These are phyloP conservation scores for Sarcodon sp. DNA, from an alignment of 768 basidiomycete genomes.

Conservation along the genomic window DNA sequence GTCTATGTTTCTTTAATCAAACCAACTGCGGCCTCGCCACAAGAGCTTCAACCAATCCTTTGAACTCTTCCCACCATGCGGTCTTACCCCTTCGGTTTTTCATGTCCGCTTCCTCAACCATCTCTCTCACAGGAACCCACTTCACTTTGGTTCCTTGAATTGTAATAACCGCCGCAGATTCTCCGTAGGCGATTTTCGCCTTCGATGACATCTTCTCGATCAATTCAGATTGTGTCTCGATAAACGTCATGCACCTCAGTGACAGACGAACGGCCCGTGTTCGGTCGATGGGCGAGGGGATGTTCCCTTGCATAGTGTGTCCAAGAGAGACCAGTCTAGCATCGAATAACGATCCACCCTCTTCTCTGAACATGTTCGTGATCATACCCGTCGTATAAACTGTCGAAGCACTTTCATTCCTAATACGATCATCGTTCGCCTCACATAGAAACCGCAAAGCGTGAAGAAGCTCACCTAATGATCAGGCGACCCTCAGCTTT, in stretches of 20 bases:
- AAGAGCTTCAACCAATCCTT: conserved; percentile 61
- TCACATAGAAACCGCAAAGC: background rate
- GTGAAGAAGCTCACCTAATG: conserved; percentile 48
- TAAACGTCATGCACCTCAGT: conserved; percentile 87
- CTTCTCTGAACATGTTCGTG: conserved; percentile 90
- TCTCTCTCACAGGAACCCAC: conserved; percentile 78
- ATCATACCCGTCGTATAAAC: conserved; percentile 90
- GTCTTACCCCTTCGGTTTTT: conserved; percentile 70
- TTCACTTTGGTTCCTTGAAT: conserved; percentile 72
- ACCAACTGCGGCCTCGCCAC: conserved; percentile 51
- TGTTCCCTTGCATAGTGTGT: conserved; percentile 92
- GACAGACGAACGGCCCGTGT: conserved; percentile 83
- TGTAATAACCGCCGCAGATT: conserved; percentile 82
- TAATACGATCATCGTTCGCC: conserved; percentile 15
- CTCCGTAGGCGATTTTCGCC: conserved; percentile 38
- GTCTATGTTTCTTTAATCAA: background rate
- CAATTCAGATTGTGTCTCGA: conserved; percentile 65
- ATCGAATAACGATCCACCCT: conserved; percentile 88
- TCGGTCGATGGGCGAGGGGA: conserved; percentile 91
- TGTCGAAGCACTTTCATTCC: conserved; percentile 75
- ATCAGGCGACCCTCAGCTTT: conserved; percentile 89
- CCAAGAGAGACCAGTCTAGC: conserved; percentile 92
- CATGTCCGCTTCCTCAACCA: conserved; percentile 85
- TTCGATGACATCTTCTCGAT: conserved; percentile 40
- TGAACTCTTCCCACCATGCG: conserved; percentile 67